These are phyloP conservation scores for Trichoderma afroharzianum DNA, from an alignment of 2,329 filamentous ascomycete species.

Conservation along the genomic window DNA sequence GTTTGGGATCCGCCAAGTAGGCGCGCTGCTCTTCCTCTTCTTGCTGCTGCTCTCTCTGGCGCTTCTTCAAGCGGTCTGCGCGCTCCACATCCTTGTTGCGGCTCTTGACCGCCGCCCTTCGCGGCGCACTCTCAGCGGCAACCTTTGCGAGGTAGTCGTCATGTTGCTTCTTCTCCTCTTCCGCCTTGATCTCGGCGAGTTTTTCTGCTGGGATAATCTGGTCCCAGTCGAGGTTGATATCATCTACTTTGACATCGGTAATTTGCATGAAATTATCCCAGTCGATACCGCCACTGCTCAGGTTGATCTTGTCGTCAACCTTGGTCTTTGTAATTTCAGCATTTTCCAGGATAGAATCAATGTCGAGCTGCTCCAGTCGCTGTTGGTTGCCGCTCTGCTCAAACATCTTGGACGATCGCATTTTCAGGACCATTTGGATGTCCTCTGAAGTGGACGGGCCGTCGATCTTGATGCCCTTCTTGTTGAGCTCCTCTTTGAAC, in stretches of 20 bases:
- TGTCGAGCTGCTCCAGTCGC: slow-evolving; percentile 94
- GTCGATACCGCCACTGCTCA: slow-evolving; percentile 79
- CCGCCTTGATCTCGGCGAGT: slow-evolving; percentile 81
- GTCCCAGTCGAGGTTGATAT: slow-evolving; percentile 81
- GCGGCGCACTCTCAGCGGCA: slow-evolving; percentile 79
- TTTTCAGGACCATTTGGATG: slow-evolving; percentile 94
- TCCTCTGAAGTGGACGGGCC: slow-evolving; percentile 91
- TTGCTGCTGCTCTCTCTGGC: slow-evolving; percentile 60
- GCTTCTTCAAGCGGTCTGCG: slow-evolving; percentile 64
- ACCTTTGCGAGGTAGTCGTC: slow-evolving; percentile 78
- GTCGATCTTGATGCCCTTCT: slow-evolving; percentile 68
- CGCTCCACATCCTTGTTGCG: slow-evolving; percentile 58
- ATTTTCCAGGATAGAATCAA: slow-evolving; percentile 94
- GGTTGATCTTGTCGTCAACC: slow-evolving; percentile 84
- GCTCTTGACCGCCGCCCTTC: slow-evolving; percentile 63
- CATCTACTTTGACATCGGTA: slow-evolving; percentile 93
- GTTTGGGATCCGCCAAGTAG: slow-evolving; percentile 74
- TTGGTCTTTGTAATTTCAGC: slow-evolving; percentile 97
- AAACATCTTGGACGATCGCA: slow-evolving; percentile 98
- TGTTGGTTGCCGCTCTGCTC: slow-evolving; percentile 96
- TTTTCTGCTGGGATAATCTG: slow-evolving; percentile 96
- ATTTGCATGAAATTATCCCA: slow-evolving; percentile 97
- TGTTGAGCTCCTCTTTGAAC: slow-evolving; percentile 68
- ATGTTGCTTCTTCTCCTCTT: slow-evolving; percentile 80
- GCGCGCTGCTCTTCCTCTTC: slow-evolving; percentile 71